Conservation (phyloP, 1,284 basidiomycete genomes). For the Neotropicomus parvogracilis region DNA sequence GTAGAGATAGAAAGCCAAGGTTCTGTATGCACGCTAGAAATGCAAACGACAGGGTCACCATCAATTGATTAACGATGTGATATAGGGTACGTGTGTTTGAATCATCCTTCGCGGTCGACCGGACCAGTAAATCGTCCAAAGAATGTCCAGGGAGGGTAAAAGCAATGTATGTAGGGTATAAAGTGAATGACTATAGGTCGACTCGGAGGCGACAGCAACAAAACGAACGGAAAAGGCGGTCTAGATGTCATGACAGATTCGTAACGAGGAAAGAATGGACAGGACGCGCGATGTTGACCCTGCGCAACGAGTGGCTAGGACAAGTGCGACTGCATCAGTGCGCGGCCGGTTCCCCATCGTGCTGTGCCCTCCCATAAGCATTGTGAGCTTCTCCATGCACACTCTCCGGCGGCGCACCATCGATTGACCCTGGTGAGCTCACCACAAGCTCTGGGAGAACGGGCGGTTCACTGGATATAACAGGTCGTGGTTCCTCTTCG, state of each 20-base stretch:
- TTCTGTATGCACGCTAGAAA: too few relatives aligned
- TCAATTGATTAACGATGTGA: not conserved
- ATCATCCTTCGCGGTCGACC: not conserved
- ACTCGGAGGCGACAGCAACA: not conserved
- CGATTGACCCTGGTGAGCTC: slow-evolving; percentile 35
- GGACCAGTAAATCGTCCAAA: not conserved
- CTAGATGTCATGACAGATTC: slow-evolving; percentile 5
- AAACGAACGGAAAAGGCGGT: slow-evolving; percentile 20
- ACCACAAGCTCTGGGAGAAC: slow-evolving; percentile 37
- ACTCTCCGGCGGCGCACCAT: slow-evolving; percentile 24
- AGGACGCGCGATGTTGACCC: not conserved
- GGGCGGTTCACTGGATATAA: slow-evolving; percentile 33
- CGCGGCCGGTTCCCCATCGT: slow-evolving; percentile 20
- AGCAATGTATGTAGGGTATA: slow-evolving; percentile 13
- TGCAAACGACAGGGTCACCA: too few relatives aligned
- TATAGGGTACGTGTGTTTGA: slow-evolving; percentile 8
- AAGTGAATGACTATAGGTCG: slow-evolving; percentile 1
- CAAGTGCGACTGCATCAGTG: slow-evolving; percentile 15
- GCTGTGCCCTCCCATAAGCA: slow-evolving; percentile 22
- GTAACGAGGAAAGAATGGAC: not conserved
- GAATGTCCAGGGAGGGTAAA: slow-evolving; percentile 1
- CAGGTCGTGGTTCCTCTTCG: slow-evolving; percentile 22
- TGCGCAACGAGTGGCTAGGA: not conserved
- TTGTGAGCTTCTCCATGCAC: slow-evolving; percentile 13
- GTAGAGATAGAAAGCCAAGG: too few relatives aligned